Percentiles rank a stretch among this genome's conserved stretches.
phyloP scores from a whole-genome alignment of 2,329 filamentous ascomycete genomes.

The Stagonosporopsis rhizophila region DNA sequence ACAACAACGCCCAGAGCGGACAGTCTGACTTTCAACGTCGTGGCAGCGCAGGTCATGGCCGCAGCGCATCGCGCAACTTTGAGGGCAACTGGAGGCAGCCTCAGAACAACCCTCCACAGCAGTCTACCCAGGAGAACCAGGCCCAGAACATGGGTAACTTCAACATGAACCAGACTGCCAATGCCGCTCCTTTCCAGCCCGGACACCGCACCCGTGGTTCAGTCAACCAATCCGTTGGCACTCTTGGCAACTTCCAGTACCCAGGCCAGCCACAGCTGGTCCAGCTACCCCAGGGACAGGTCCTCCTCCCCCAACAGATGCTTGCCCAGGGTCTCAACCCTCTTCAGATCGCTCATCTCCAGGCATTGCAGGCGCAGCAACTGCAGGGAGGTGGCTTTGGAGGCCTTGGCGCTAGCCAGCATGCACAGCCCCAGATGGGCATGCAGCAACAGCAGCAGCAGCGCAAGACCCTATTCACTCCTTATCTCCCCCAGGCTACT shows the following conservation, averaged over 20 bases:
- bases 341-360: slow-evolving; percentile 86
- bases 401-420: slow-evolving; percentile 72
- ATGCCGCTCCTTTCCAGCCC: slow-evolving; percentile 81
- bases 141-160: slow-evolving; percentile 65
- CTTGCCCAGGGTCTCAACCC: slow-evolving; percentile 89
- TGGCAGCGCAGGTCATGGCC: slow-evolving; percentile 78
- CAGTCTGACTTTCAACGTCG: slow-evolving; percentile 75
- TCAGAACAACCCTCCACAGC: slow-evolving; percentile 60
- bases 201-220: slow-evolving; percentile 88
- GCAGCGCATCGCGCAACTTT: slow-evolving; percentile 89
- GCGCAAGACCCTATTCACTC: slow-evolving; percentile 97
- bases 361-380: slow-evolving; percentile 89
- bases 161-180: slow-evolving; percentile 73
- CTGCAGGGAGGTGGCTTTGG: slow-evolving; percentile 76
- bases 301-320: slow-evolving; percentile 83
- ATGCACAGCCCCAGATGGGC: slow-evolving; percentile 69
- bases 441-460: slow-evolving; percentile 86
- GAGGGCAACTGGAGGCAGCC: slow-evolving; percentile 98
- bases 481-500: slow-evolving; percentile 93
- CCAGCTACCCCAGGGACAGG: slow-evolving; percentile 82
- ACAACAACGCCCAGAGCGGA: slow-evolving; percentile 53
- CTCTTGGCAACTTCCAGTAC: slow-evolving; percentile 88
- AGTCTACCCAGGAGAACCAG: slow-evolving; percentile 57
- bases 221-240: slow-evolving; percentile 81
- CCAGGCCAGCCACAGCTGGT: slow-evolving; percentile 85